Evolutionary conservation across 331 rosid species (phyloP), one percentile per base, ranked within the genome.

Genomic region (Ulmus americana): DNA sequence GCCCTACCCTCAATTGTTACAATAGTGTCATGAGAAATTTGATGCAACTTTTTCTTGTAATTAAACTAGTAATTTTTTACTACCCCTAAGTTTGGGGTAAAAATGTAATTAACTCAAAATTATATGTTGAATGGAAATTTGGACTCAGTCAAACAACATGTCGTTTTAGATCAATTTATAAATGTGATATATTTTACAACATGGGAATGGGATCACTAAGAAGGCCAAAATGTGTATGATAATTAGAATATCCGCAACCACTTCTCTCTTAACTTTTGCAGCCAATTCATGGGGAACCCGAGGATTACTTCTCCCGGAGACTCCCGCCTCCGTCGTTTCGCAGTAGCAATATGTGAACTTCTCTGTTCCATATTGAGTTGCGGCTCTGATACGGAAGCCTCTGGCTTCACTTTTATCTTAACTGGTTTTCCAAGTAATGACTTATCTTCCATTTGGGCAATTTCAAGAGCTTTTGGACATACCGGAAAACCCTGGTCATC

Each of bases 401-500:
- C 96, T 38, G 90, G 84, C 76, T 83, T 77, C 67, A 70, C 85
- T 83, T 84, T 86, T 70, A 92, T 89, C 88, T 85, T 89, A 20
- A 92, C 85, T 11, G 98, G 98, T 65, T 85, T 92, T 2, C 97
- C 98, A 10, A 92, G 86, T 72, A 70, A 77, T 28, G 95, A 82
- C 76, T 89, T 92, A 65, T 89, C 91, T 72, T 80, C 88, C 84
- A 83, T 70, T 81, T 72, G 72, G 42, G 98, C 98, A 77, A 74
- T 79, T 76, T 92, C 86, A 61, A 82, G 76, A 72, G 98, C 97
- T 77, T 77, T 85, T 60, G 75, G 39, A 71, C 97, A 92, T 7
- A 92, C 95, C 0, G 96, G 95, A 79, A 85, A 85, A 68, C 95
- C 86, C 12, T 72, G 87, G 77, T 86, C 91, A 71, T 89, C 95